Base-by-base conservation (phyloP, 805 yeast species). In the Candida caryicola region DNA sequence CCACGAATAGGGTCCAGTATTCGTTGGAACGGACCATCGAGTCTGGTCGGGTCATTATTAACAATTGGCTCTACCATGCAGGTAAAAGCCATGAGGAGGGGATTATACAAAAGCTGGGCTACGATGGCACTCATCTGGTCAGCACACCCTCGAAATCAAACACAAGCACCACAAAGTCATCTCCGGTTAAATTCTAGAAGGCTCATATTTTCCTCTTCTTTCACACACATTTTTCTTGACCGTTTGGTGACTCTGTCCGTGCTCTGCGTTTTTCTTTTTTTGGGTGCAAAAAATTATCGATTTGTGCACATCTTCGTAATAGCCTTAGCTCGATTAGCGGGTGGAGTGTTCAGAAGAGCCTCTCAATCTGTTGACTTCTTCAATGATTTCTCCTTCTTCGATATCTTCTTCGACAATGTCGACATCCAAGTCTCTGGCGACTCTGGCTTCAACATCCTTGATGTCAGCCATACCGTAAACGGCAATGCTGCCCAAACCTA, bases 381-480 rank as follows among this genome's bases (percentile, higher is more conserved):
- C 49, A 12, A 28, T 25, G 19, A 36, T 21, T 10, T 28, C 41
- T 17, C 36, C 45, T 25, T 27, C 55, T 10, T 49, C 59, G 26
- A 46, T 54, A 3, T 61, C 66, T 12, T 51, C 56, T 17, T 48
- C 63, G 34, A 62, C 63, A 38, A 76, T 65, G 37, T 77, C 77
- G 30, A 73, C 54, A 43, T 70, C 69, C 54, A 82, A 66, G 44
- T 74, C 80, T 50, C 74, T 69, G 31, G 76, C 76, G 38, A 85
- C 81, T 54, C 73, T 72, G 46, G 72, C 70, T 59, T 83, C 91
- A 37, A 81, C 73, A 60, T 81, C 71, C 58, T 79, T 76, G 61
- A 85, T 73, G 49, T 90, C 98, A 55, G 88, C 73, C 70, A 85
- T 64, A 67, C 99, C 99, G 65, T 91, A 93, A 61, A 81, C 54